Base-by-base conservation (phyloP, 2,329 filamentous ascomycete genomes). In the Macrophomina tecta region DNA sequence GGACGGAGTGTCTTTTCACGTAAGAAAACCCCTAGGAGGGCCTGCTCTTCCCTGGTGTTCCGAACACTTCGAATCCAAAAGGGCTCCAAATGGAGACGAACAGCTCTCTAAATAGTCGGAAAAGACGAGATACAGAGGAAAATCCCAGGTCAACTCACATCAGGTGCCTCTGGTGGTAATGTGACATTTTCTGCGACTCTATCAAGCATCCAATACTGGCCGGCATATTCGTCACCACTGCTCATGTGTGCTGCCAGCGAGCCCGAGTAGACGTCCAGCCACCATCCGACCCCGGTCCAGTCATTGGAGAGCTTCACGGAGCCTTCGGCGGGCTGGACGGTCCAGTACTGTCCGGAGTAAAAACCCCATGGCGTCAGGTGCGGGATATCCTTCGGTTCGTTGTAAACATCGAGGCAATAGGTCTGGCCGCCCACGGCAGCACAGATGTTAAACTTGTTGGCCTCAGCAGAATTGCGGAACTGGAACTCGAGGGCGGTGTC, bases 261-360 rank as follows among this genome's bases (percentile, higher is more conserved):
- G 18, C 53, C 36, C 18, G 18, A 16, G 23, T 49, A 42, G 9
- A 66, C 34, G 30, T 61, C 64, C 9, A 66, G 53, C 9, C 23
- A 66, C 45, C 46, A 66, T 4, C 46, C 64, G n/a, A 30, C 6
- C 5, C 64, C 64, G 16, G 64, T 60, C 42, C 53, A 60, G n/a
- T 66, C 52, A 12, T 66, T 66, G 11, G 64, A 60, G 18, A 66
- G 30, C 28, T 52, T 45, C 14, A 66, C 30, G 11, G n/a, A 5
- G 28, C 46, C 53, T 12, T n/a, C 30, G 14, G 4, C n/a, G 6
- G 46, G 14, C 7, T 38, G 9, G 18, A 66, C 16, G 18, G 12
- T 34, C 64, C 64, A 66, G 53, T 66, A 66, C 55, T 66, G 64
- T 7, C 64, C 64, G 30, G 52, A 18, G 28, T 66, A 51, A 34